Evolutionary conservation across 495 filamentous ascomycete genomes (phyloP), one percentile per base, ranked within the genome.

Genomic region (Penicillium desertorum): DNA sequence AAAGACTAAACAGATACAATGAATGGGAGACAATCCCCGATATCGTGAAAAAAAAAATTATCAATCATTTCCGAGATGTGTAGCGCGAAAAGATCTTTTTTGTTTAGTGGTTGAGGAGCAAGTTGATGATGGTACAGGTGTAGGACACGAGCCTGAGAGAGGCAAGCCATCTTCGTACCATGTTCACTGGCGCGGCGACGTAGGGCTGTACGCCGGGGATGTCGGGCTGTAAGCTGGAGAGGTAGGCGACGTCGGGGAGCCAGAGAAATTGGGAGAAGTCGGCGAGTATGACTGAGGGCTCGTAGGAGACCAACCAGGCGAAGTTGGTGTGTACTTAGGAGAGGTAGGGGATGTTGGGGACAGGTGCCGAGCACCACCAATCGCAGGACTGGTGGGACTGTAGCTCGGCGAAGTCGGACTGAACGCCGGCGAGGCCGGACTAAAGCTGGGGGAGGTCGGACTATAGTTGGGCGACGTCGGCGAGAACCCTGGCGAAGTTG

Each of bases 401-500:
- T 84, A 88, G 47, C 84, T 87, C 45, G 86, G 82, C 19, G 79
- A 82, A 36, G 78, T 81, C 36, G 81, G 82, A 49, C 78, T 81
- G 56, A 83, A 81, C 7, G 77, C 78, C 42, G 83, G 83, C 43
- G 82, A 84, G 14, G 84, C 81, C 25, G 84, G 82, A 60, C 78
- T 82, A 67, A 84, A 85, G 60, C 70, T 80, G 14, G 84, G 84
- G n/a, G 81, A 85, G 16, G 85, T 84, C 7, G 85, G 85, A 41
- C 79, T 83, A 65, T 85, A 86, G 22, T 78, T 79, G 5, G 81
- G 81, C 53, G 84, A 87, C 0, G 88, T 91, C 2, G 91, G 89
- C 19, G 87, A 91, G 69, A 91, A 93, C 48, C 77, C 87, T 30
- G 92, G 92, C 41, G 90, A 95, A 0, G 90, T 92, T 0, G 91